phyloP scores from a whole-genome alignment of 306 rosid species.

The peach (Prunus persica) region Prunus_persica_NCBIv2 NC_034014.1:3217501-3218000 shows the following conservation, averaged over 20 bases:
- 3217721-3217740: conserved; percentile 71
- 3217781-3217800: conserved; percentile 43
- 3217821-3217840: conserved; percentile 45
- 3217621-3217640: conserved; percentile 75
- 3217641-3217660: conserved; percentile 52
- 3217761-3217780: conserved; percentile 66
- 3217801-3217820: conserved; percentile 52
- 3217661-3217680: conserved; percentile 29
- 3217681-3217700: conserved; percentile 55
- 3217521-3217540: neutral
- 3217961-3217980: neutral
- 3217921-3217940: conserved; percentile 69
- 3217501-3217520: neutral
- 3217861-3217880: conserved; percentile 45
- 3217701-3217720: conserved; percentile 60
- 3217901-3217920: conserved; percentile 44
- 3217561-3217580: conserved; percentile 51
- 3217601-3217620: conserved; percentile 58
- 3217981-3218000: neutral
- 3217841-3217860: conserved; percentile 43
- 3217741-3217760: conserved; percentile 54
- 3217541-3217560: neutral
- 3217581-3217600: conserved; percentile 78
- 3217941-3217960: conserved; percentile 61
- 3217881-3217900: conserved; percentile 60